These are phyloP conservation scores for Corinectria fuckeliana DNA, from an alignment of 2,329 filamentous ascomycete species.

Conservation along the genomic window DNA sequence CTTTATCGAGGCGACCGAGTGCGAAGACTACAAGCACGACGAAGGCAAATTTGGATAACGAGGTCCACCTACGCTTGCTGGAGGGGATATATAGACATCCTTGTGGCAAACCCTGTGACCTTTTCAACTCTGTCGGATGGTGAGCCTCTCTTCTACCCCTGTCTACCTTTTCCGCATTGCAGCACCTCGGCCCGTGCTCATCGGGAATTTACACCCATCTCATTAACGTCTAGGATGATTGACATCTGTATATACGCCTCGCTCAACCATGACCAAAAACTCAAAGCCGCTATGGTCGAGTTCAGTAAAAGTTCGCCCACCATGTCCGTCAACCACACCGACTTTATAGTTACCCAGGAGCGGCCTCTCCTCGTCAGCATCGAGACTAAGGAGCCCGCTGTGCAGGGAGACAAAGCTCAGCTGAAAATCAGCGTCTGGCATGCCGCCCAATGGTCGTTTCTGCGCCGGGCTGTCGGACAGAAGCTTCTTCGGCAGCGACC, in stretches of 20 bases:
- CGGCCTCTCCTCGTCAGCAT: constrained; percentile 4
- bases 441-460: constrained; percentile 9
- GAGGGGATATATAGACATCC: background rate
- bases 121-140: constrained; percentile 6
- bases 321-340: constrained; percentile 13
- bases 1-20: background rate
- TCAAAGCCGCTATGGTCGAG: background rate
- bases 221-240: constrained; percentile 1
- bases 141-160: background rate
- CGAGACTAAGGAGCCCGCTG: constrained; percentile 1
- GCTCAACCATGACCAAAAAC: background rate
- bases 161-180: background rate
- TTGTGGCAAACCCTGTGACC: background rate
- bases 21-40: background rate
- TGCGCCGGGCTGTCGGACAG: constrained; percentile 8
- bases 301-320: constrained; percentile 9
- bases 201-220: constrained; percentile 6
- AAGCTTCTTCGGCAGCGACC: background rate
- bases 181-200: constrained; percentile 6
- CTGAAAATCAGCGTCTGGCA: constrained; percentile 10
- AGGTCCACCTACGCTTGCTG: constrained; percentile 7
- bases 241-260: constrained; percentile 9
- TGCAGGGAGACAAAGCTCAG: background rate
- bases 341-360: background rate
- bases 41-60: background rate